phyloP scores from a whole-genome alignment of 768 basidiomycete species.

The Tricholoma sp. region DNA sequence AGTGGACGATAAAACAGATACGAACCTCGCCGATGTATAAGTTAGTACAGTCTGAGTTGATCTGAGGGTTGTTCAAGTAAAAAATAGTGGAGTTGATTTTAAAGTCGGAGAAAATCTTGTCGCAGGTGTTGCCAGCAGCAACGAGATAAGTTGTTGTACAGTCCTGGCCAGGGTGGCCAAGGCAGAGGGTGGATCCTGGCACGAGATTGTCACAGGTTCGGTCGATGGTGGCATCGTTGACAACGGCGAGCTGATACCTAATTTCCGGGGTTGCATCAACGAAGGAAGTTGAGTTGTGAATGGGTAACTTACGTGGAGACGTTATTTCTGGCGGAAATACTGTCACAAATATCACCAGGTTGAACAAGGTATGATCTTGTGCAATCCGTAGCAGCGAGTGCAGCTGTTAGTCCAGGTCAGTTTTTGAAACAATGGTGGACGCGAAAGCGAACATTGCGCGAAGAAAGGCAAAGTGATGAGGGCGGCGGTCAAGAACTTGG shows the following conservation, averaged over 20 bases:
- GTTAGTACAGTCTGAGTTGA: slow-evolving; percentile 51
- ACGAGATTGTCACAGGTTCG: slow-evolving; percentile 53
- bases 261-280: slow-evolving; percentile 3
- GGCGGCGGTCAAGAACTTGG: slow-evolving; percentile 25
- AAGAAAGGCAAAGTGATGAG: slow-evolving; percentile 44
- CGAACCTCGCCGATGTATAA: slow-evolving; percentile 73
- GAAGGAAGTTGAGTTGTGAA: background rate
- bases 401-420: slow-evolving; percentile 16
- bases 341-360: slow-evolving; percentile 59
- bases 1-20: slow-evolving; percentile 2
- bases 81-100: slow-evolving; percentile 52
- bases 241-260: slow-evolving; percentile 70
- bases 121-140: slow-evolving; percentile 51
- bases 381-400: slow-evolving; percentile 36
- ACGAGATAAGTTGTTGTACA: slow-evolving; percentile 61
- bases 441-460: slow-evolving; percentile 32
- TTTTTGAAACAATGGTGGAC: background rate
- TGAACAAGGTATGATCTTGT: slow-evolving; percentile 56
- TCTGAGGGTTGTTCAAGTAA: slow-evolving; percentile 69
- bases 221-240: slow-evolving; percentile 51
- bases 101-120: slow-evolving; percentile 32
- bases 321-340: slow-evolving; percentile 55
- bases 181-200: slow-evolving; percentile 49
- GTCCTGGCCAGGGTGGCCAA: slow-evolving; percentile 56
- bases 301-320: slow-evolving; percentile 51